Conservation (phyloP, 2,329 filamentous ascomycete species). For the Penicillium sp. region DNA sequence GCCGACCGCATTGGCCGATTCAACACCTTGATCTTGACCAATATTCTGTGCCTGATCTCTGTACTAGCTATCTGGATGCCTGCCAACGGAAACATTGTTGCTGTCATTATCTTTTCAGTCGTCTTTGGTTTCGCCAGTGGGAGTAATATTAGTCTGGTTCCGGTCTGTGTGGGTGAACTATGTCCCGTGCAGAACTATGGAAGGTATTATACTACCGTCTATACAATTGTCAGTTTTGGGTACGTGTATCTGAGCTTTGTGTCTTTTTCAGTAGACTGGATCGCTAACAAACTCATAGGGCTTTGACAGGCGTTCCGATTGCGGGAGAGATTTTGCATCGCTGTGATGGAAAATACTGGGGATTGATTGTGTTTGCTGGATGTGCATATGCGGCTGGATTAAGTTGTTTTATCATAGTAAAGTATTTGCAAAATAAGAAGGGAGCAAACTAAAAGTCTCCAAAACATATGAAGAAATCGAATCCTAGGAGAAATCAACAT, state of each 20-base stretch:
- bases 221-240: constrained; percentile 32
- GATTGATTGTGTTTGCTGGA: constrained; percentile 21
- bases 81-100: constrained; percentile 16
- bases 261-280: too few species aligned
- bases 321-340: constrained; percentile 30
- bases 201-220: constrained; percentile 38
- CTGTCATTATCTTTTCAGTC: constrained; percentile 21
- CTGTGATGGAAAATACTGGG: constrained; percentile 29
- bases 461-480: too few species aligned
- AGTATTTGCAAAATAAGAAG: not conserved
- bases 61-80: constrained; percentile 32
- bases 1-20: constrained; percentile 36
- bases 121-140: constrained; percentile 40
- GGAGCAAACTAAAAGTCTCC: not conserved
- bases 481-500: too few species aligned
- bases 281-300: constrained; percentile 12
- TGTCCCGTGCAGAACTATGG: constrained; percentile 45
- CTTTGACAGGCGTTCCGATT: constrained; percentile 29
- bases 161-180: constrained; percentile 49
- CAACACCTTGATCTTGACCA: constrained; percentile 30
- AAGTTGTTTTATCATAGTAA: constrained; percentile 10
- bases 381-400: constrained; percentile 17
- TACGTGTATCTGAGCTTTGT: not conserved
- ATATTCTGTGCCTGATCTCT: constrained; percentile 25
- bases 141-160: constrained; percentile 40